Evolutionary conservation across 1,139 yeast species (phyloP).

Genomic region (Sugiyamaella xylanicola): DNA sequence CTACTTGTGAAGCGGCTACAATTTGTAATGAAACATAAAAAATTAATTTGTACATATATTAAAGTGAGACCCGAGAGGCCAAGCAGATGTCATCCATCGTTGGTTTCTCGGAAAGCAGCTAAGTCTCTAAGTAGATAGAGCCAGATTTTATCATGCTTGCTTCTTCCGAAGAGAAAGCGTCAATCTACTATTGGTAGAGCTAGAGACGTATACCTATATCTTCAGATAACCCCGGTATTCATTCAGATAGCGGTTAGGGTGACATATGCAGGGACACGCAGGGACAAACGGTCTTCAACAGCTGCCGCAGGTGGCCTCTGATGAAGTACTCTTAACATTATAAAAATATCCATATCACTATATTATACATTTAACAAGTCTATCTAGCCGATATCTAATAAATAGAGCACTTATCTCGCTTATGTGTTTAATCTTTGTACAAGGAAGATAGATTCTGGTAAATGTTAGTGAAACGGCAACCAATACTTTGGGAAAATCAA

Average conservation of each 20-base stretch:
- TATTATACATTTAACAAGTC: not conserved
- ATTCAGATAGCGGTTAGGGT: not conserved
- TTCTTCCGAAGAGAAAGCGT: too few relatives aligned
- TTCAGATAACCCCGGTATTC: too few relatives aligned
- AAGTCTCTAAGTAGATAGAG: not conserved
- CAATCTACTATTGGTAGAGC: too few relatives aligned
- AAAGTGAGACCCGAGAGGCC: too few relatives aligned
- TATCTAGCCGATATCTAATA: not conserved
- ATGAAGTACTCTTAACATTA: too few relatives aligned
- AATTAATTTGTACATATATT: not conserved
- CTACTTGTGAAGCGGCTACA: too few relatives aligned
- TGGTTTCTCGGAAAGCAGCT: not conserved
- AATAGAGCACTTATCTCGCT: not conserved
- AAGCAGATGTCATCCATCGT: not conserved
- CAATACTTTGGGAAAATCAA: not conserved
- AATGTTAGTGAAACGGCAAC: not conserved
- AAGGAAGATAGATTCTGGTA: constrained; percentile 11
- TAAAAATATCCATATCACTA: not conserved
- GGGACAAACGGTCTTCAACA: too few relatives aligned
- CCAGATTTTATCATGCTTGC: too few relatives aligned
- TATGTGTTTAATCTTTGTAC: not conserved
- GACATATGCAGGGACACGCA: not conserved
- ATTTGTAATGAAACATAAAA: too few relatives aligned
- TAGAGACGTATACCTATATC: too few relatives aligned
- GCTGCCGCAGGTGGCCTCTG: too few relatives aligned